Evolutionary conservation across 2,329 filamentous ascomycete species (phyloP), one percentile per base, ranked within the genome.

Genomic region (Clonostachys chloroleuca): DNA sequence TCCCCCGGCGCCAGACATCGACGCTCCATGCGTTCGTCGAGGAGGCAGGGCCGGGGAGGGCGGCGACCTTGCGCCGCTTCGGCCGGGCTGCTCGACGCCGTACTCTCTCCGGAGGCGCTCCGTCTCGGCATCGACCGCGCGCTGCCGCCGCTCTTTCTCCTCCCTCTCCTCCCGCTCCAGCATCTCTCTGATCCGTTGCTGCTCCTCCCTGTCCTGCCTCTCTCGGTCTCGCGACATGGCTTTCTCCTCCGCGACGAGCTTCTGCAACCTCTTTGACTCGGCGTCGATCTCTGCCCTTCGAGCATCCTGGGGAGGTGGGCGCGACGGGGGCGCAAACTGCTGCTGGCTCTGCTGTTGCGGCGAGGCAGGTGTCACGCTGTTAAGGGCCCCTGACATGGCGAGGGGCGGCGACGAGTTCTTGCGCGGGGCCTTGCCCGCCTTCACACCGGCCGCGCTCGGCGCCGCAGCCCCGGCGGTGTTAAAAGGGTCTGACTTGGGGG

Each of bases 221-320:
- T 78, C 74, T 6, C 76, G 75, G 54, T 86, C 74, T 51, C 72
- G 73, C 16, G 73, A 74, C 58, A 75, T 77, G 59, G 72, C 73
- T 9, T 80, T 72, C 61, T 42, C 24, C 40, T 48, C 43, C 16
- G 34, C 45, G 18, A 34, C 34, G 20, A 80, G 66, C 35, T 72
- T 74, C 56, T 77, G 72, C 8, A 96, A 69, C 1, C 90, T 78
- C 54, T 84, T 84, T 0, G 90, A 95, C 65, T 96, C 92, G 40
- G 82, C 81, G 35, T 95, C 83, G 12, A 89, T 74, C 42, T 73
- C 72, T 18, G 66, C 63, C 40, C 67, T 59, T 50, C 52, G 54
- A 43, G 51, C 53, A 47, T 54, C 50, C 47, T 42, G 24, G 24
- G 24, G 24, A 30, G 24, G 24, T 30, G 24, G 24, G 24, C 24